A percentile compares a stretch with the other conserved stretches of the same genome.
phyloP scores from a whole-genome alignment of 495 filamentous ascomycete genomes.

The Neurospora sp. region DNA sequence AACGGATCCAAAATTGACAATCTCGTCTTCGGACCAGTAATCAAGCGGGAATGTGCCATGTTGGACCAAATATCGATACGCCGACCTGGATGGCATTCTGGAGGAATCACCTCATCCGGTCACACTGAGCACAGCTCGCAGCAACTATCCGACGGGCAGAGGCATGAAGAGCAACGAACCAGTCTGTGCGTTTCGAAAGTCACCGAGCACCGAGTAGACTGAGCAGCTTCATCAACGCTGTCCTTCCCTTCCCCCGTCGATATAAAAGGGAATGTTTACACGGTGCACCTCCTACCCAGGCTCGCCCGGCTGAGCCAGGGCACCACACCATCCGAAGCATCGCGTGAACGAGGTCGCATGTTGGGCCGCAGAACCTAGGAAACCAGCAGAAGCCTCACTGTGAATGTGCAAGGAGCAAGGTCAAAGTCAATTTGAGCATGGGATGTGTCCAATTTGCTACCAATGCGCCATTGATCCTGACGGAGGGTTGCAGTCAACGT shows the following conservation, averaged over 20 bases:
- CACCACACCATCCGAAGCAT: not conserved
- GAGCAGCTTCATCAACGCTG: not conserved
- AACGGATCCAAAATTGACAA: not conserved
- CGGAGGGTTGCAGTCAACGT: not conserved
- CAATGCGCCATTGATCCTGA: not conserved
- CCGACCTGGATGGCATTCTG: not conserved
- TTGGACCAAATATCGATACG: not conserved
- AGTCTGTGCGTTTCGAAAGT: not conserved
- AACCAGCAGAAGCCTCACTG: constrained; percentile 11
- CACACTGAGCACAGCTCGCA: not conserved
- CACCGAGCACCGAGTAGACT: not conserved
- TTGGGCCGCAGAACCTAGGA: constrained; percentile 15
- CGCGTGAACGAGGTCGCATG: constrained; percentile 11
- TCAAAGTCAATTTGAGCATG: not conserved
- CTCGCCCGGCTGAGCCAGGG: not conserved
- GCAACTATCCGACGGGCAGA: not conserved
- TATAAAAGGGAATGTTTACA: not conserved
- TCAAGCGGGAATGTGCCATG: not conserved
- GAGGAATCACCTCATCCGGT: not conserved
- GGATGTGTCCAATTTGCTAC: not conserved
- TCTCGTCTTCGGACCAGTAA: not conserved
- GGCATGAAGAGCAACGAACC: not conserved
- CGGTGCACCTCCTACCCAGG: not conserved
- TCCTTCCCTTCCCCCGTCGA: not conserved
- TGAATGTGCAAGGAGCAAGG: not conserved